phyloP scores from a whole-genome alignment of 2,329 filamentous ascomycete genomes.

The Mycogone perniciosa region DNA sequence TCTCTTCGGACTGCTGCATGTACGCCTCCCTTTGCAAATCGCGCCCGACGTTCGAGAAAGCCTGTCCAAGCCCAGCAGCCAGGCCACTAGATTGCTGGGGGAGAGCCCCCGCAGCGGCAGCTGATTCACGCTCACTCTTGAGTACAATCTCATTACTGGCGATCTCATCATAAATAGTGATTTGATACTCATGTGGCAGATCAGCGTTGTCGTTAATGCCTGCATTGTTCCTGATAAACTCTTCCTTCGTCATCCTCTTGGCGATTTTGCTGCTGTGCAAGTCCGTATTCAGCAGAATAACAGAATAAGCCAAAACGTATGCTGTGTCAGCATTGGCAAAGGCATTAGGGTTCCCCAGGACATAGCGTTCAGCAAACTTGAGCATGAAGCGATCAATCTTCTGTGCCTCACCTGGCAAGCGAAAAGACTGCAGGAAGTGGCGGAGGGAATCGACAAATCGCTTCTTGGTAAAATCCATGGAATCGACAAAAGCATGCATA shows the following conservation, averaged over 20 bases:
- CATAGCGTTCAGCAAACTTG: constrained; percentile 95
- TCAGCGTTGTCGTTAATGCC: constrained; percentile 97
- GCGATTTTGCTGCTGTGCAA: constrained; percentile 82
- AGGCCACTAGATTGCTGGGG: constrained; percentile 60
- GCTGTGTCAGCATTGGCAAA: constrained; percentile 98
- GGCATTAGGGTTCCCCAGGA: constrained; percentile 89
- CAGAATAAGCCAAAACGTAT: constrained; percentile 92
- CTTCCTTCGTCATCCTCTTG: constrained; percentile 86
- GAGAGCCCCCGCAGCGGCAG: constrained; percentile 66
- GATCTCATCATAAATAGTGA: constrained; percentile 89
- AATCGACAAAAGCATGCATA: constrained; percentile 96
- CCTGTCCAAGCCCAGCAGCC: constrained; percentile 78
- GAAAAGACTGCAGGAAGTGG: constrained; percentile 89
- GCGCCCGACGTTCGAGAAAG: constrained; percentile 83
- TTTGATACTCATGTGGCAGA: constrained; percentile 85
- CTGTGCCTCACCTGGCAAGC: constrained; percentile 89
- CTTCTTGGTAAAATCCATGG: constrained; percentile 87
- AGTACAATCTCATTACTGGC: constrained; percentile 86
- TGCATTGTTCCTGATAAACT: constrained; percentile 98
- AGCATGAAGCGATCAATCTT: constrained; percentile 99
- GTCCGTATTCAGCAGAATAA: constrained; percentile 95
- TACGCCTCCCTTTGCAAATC: constrained; percentile 91
- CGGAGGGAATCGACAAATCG: constrained; percentile 90
- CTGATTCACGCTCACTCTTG: constrained; percentile 83
- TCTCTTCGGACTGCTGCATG: constrained; percentile 91